A percentile compares a stretch with the other conserved stretches of the same genome.
phyloP scores from a whole-genome alignment of 2,329 filamentous ascomycete species.

The Alternaria atra region DNA sequence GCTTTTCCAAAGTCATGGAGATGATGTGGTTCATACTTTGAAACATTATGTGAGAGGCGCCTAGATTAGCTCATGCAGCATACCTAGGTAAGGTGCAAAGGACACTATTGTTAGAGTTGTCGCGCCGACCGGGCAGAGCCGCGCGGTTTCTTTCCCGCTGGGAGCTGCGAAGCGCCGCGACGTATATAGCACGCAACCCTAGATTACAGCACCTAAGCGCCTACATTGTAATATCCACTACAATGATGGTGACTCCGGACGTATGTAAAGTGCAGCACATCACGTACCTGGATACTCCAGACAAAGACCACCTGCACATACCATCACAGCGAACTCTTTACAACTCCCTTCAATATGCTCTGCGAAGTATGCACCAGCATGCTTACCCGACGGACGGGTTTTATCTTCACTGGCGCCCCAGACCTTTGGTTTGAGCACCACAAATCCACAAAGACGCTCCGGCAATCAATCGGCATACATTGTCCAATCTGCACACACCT shows the following conservation, averaged over 20 bases:
- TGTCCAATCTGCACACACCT: constrained; percentile 22
- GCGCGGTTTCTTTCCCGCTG: background rate
- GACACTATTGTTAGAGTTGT: background rate
- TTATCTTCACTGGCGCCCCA: background rate
- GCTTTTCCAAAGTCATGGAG: background rate
- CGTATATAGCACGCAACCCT: background rate
- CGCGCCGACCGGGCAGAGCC: background rate
- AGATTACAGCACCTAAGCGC: background rate
- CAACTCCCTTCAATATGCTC: constrained; percentile 10
- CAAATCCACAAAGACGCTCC: constrained; percentile 1
- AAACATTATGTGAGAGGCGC: background rate
- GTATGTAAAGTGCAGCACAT: background rate
- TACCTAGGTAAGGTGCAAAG: background rate
- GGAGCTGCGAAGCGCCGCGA: background rate
- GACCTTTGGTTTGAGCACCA: constrained; percentile 21
- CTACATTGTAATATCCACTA: background rate
- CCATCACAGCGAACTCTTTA: background rate
- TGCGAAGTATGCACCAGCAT: constrained; percentile 20
- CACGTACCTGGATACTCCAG: no score
- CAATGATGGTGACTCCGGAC: background rate
- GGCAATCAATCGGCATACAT: constrained; percentile 7
- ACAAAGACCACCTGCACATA: background rate
- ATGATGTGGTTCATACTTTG: background rate
- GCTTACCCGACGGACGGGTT: constrained; percentile 14
- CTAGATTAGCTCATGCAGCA: background rate